phyloP scores from a whole-genome alignment of 2,329 filamentous ascomycete genomes.

The Albifimbria verrucaria region DNA sequence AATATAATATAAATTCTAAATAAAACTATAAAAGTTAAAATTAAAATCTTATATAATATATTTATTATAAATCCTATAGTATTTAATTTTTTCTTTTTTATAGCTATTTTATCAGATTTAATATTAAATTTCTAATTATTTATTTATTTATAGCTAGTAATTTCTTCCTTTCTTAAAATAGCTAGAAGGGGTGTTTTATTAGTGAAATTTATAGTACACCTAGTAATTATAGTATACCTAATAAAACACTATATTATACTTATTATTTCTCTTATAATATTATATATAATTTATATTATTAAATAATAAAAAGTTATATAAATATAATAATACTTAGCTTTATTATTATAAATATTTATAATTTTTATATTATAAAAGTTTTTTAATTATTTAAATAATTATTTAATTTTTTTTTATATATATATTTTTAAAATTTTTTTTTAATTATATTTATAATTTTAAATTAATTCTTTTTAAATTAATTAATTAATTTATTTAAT shows the following conservation, averaged over 20 bases:
- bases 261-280: too few relatives aligned
- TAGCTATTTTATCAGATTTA: not conserved
- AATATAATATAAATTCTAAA: not conserved
- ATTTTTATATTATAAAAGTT: not conserved
- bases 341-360: slow-evolving; percentile 1
- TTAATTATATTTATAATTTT: slow-evolving; percentile 3
- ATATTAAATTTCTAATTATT: not conserved
- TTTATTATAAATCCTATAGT: slow-evolving; percentile 2
- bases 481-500: too few relatives aligned
- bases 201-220: too few relatives aligned
- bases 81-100: slow-evolving; percentile 6
- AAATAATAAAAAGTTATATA: too few relatives aligned
- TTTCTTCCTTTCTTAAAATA: too few relatives aligned
- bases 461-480: slow-evolving; percentile 5
- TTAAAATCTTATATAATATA: slow-evolving; percentile 4
- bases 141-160: too few relatives aligned
- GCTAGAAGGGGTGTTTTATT: too few relatives aligned
- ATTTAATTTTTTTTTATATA: not conserved
- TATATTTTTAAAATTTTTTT: slow-evolving; percentile 2
- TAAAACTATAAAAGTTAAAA: not conserved
- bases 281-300: too few relatives aligned
- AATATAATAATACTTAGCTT: too few relatives aligned
- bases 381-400: not conserved
- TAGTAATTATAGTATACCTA: too few relatives aligned
- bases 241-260: too few relatives aligned